phyloP scores from a whole-genome alignment of 225 moss, liverwort and hornwort genomes.

The Physcomitrium patens region DNA sequence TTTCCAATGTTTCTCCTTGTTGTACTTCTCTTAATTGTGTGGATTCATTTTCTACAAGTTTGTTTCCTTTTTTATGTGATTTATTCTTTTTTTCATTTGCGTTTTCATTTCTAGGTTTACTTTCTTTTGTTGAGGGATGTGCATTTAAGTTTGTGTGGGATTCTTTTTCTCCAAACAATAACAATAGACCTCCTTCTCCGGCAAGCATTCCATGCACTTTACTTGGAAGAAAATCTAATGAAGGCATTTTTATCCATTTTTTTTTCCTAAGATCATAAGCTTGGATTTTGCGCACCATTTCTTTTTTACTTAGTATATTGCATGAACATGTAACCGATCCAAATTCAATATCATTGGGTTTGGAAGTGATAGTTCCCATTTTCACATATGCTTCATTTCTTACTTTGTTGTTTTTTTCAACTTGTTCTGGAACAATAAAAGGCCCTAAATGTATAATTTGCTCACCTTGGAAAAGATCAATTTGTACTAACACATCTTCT shows the following conservation, averaged over 20 bases:
- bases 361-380: conserved; percentile 33
- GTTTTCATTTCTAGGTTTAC: background rate
- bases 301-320: conserved; percentile 40
- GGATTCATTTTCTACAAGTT: conserved; percentile 10
- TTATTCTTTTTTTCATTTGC: background rate
- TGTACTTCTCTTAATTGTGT: conserved; percentile 14
- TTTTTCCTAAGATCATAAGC: conserved; percentile 40
- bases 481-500: conserved; percentile 41
- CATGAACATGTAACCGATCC: conserved; percentile 22
- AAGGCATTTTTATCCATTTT: conserved; percentile 60
- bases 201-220: conserved; percentile 55
- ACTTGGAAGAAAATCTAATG: conserved; percentile 52
- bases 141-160: conserved; percentile 30
- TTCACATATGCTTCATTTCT: conserved; percentile 30
- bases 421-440: conserved; percentile 35
- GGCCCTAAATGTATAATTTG: conserved; percentile 34
- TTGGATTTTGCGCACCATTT: conserved; percentile 49
- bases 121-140: fast-evolving
- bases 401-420: conserved; percentile 26
- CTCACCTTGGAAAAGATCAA: conserved; percentile 45
- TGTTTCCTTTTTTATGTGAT: background rate
- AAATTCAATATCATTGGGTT: conserved; percentile 37
- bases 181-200: conserved; percentile 56
- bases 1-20: background rate
- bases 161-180: conserved; percentile 41